Base-by-base conservation (phyloP, 148 eudicot genomes). In the Tetragonia tetragonoides region DNA sequence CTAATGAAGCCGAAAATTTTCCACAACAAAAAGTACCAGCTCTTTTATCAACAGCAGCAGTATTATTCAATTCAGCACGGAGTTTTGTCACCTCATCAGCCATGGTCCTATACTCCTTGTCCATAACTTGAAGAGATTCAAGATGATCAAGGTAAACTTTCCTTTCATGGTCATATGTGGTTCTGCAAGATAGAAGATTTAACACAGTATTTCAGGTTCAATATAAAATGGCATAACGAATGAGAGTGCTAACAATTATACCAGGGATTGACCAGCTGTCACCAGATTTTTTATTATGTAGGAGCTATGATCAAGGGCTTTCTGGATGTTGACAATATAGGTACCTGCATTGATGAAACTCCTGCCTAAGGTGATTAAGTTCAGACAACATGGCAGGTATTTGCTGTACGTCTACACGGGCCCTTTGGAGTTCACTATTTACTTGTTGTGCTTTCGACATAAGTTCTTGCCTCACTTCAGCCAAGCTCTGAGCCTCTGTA, bases 81-180 rank as follows among this genome's bases (percentile, higher is more conserved):
- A 96, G 95, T 84, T 93, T 96, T 75, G 93, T 92, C 82, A 96
- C 97, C 87, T 96, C 99, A 66, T 82, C 89, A 9, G 93, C 88
- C 99, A 96, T 96, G 79, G 88, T 86, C 78, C 85, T 82, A 78
- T 96, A 96, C 80, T 93, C 93, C 90, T 89, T 91, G 73, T 93
- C 99, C 99, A 96, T 96, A 86, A 83, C 92, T 84, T 96, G 93
- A 76, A 96, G 98, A 70, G 97, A 90, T 83, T 91, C 99, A 60
- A 93, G 89, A 82, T 96, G 99, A 69, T 96, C 99, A 51, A 66
- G 85, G 79, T 90, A 96, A 63, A 93, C 81, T 81, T 93, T 96
- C 90, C 88, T 90, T 88, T 96, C 99, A 82, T 86, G 93, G 57
- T 93, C 99, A 84, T 88, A 96, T n/a, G 94, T 92, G 71, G 87